A percentile compares a stretch with the other conserved stretches of the same genome.
phyloP scores from a whole-genome alignment of 768 basidiomycete species.

The Tricholomella constricta region DNA sequence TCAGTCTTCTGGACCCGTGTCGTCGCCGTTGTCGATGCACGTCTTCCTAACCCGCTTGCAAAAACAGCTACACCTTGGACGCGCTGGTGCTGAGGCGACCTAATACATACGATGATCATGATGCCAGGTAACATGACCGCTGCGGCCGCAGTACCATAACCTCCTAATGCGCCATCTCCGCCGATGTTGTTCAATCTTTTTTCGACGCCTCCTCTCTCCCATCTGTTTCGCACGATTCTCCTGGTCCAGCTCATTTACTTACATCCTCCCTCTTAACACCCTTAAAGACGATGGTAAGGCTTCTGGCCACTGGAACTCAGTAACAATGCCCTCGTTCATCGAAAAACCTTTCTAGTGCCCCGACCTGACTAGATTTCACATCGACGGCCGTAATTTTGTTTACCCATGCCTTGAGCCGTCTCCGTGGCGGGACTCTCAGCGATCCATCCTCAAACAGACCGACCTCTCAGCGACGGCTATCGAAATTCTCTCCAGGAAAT shows the following conservation, averaged over 20 bases:
- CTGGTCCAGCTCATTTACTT: slow-evolving; percentile 3
- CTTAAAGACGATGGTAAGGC: slow-evolving; percentile 13
- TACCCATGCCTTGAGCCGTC: not conserved
- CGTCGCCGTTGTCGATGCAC: slow-evolving; percentile 17
- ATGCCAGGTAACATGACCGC: slow-evolving; percentile 12
- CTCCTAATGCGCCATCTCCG: slow-evolving; percentile 17
- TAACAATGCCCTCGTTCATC: not conserved
- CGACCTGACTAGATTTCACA: not conserved
- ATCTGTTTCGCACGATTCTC: slow-evolving; percentile 12
- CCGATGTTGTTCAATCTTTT: slow-evolving; percentile 18
- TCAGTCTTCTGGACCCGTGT: slow-evolving; percentile 21
- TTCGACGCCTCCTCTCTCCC: slow-evolving; percentile 24
- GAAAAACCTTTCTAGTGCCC: not conserved
- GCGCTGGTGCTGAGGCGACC: slow-evolving; percentile 15
- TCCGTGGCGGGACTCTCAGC: not conserved
- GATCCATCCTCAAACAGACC: no score
- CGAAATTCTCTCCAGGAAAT: not conserved
- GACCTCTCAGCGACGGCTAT: not conserved
- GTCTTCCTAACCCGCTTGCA: slow-evolving; percentile 5
- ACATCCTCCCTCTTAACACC: slow-evolving; percentile 13
- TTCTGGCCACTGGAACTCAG: not conserved
- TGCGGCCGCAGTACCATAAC: slow-evolving; percentile 16
- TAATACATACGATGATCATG: slow-evolving; percentile 1
- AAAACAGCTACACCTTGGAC: slow-evolving; percentile 14
- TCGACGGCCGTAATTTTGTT: not conserved